Conservation (phyloP, 129 eudicot species). For the sunflower (Helianthus annuus) region DNA sequence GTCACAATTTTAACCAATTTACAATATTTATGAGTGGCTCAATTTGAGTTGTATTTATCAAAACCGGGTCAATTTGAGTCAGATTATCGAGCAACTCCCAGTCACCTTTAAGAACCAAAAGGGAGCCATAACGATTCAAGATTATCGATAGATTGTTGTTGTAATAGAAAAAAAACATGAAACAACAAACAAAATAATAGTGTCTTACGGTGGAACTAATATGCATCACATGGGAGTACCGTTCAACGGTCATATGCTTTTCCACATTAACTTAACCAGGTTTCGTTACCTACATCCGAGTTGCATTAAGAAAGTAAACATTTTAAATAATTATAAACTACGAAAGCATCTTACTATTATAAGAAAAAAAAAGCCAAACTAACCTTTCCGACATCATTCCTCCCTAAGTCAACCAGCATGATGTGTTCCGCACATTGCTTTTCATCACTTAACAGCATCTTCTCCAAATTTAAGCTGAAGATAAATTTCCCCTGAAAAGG, state of each 20-base stretch:
- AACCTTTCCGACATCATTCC: slow-evolving; percentile 93
- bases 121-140: neutral
- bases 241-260: no score
- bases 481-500: slow-evolving; percentile 73
- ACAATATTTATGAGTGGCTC: no score
- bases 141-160: neutral
- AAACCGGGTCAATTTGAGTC: slow-evolving; percentile 6
- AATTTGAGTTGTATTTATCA: no score
- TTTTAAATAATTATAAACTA: slow-evolving; percentile 1
- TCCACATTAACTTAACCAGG: slow-evolving; percentile 80
- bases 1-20: no score
- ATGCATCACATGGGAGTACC: slow-evolving; percentile 95
- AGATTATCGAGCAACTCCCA: slow-evolving; percentile 62
- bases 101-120: slow-evolving; percentile 55
- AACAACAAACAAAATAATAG: neutral
- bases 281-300: slow-evolving; percentile 61
- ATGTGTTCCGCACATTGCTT: no score
- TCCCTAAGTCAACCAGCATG: no score
- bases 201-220: slow-evolving; percentile 85
- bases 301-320: neutral
- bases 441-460: no score
- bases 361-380: neutral
- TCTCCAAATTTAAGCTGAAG: no score
- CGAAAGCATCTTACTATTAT: neutral
- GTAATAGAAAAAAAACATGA: neutral